These are phyloP conservation scores for Cubamyces lactineus DNA, from an alignment of 768 basidiomycete genomes.

Conservation along the genomic window DNA sequence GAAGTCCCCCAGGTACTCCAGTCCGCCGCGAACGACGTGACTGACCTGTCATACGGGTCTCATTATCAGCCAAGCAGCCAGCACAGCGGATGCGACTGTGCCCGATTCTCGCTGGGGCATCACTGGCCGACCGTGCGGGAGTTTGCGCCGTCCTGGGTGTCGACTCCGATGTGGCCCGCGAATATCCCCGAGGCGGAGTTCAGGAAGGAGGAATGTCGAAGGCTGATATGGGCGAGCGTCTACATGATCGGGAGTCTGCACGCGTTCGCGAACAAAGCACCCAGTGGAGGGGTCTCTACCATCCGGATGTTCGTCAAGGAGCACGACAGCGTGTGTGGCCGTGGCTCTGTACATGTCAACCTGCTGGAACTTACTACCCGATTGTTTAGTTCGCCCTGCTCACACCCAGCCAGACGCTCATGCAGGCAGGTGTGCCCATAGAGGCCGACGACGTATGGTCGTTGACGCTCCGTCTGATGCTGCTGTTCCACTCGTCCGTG, in stretches of 20 bases:
- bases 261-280: constrained; percentile 40
- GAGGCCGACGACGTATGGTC: constrained; percentile 29
- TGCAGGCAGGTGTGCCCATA: constrained; percentile 11
- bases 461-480: constrained; percentile 17
- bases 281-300: neutral
- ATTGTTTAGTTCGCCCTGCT: constrained; percentile 14
- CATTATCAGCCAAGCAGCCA: neutral
- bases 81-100: constrained; percentile 9
- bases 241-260: constrained; percentile 50
- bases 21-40: neutral
- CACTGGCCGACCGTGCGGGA: constrained; percentile 17
- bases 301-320: constrained; percentile 17
- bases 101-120: neutral
- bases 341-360: neutral
- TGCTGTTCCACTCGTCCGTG: constrained; percentile 16
- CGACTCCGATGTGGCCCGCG: constrained; percentile 20
- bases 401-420: constrained; percentile 14
- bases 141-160: constrained; percentile 15
- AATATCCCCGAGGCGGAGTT: constrained; percentile 17
- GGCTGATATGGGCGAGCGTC: constrained; percentile 16
- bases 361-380: neutral
- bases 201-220: constrained; percentile 16
- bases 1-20: neutral
- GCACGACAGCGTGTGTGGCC: constrained; percentile 13
- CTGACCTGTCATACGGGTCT: neutral